Conservation (phyloP, 768 basidiomycete genomes). For the Galerina marginata region DNA sequence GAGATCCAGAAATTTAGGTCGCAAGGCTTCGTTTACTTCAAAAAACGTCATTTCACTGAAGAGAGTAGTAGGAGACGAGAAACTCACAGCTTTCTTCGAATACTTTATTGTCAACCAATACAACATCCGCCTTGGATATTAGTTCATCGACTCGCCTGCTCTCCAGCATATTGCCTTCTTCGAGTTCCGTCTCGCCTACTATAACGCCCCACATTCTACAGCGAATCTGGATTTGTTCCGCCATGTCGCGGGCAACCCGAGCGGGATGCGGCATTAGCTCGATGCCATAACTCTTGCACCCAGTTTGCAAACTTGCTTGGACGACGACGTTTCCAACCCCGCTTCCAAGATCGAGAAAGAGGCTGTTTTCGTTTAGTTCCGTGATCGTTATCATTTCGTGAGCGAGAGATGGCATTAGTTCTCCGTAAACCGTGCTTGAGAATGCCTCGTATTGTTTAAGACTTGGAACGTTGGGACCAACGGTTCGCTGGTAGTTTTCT, state of each 20-base stretch:
- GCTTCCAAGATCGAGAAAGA: slow-evolving; percentile 85
- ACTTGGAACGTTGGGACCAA: slow-evolving; percentile 86
- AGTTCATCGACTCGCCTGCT: slow-evolving; percentile 70
- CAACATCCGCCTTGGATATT: slow-evolving; percentile 84
- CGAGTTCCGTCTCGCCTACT: slow-evolving; percentile 76
- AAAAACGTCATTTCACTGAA: slow-evolving; percentile 3
- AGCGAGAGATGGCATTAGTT: slow-evolving; percentile 83
- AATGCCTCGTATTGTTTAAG: slow-evolving; percentile 84
- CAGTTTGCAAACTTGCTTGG: slow-evolving; percentile 82
- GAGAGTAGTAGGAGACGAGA: neutral
- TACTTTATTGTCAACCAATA: slow-evolving; percentile 89
- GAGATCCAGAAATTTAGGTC: slow-evolving; percentile 91
- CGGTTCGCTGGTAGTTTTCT: slow-evolving; percentile 92
- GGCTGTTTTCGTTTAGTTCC: slow-evolving; percentile 59
- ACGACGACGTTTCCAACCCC: slow-evolving; percentile 87
- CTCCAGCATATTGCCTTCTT: slow-evolving; percentile 86
- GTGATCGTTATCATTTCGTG: slow-evolving; percentile 70
- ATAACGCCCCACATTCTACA: slow-evolving; percentile 92
- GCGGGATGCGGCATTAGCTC: slow-evolving; percentile 83
- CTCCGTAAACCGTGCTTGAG: slow-evolving; percentile 88
- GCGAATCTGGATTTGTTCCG: slow-evolving; percentile 73
- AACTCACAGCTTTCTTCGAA: slow-evolving; percentile 75
- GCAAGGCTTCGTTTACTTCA: slow-evolving; percentile 84
- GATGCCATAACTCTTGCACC: slow-evolving; percentile 78
- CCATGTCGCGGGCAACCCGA: slow-evolving; percentile 76